Percentiles rank a stretch among this genome's conserved stretches.
Evolutionary conservation across 768 basidiomycete genomes (phyloP).

Genomic region (Inosperma sp.): DNA sequence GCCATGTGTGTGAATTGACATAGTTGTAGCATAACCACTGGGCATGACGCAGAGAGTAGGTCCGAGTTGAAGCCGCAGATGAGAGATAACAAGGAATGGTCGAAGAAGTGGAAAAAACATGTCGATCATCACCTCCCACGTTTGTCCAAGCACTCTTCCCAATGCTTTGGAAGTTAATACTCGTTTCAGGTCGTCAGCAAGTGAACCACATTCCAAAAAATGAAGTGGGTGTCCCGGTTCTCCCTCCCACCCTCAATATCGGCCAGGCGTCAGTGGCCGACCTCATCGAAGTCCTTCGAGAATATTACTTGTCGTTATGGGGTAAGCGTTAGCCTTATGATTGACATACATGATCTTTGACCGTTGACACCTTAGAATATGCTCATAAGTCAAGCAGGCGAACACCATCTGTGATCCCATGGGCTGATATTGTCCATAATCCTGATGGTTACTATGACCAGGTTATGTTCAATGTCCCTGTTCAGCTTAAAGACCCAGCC

Average conservation of each 20-base stretch:
- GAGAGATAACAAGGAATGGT: background rate
- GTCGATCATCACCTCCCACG: background rate
- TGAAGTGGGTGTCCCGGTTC: background rate
- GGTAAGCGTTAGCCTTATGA: too few species aligned
- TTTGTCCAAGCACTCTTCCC: background rate
- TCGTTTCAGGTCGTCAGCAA: background rate
- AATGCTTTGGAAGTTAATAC: background rate
- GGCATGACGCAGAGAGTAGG: background rate
- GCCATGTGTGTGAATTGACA: background rate
- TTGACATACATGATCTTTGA: too few species aligned
- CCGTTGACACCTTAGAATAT: too few species aligned
- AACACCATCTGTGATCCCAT: too few species aligned
- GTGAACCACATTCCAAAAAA: background rate
- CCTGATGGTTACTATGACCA: background rate
- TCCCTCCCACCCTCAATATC: background rate
- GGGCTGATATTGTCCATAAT: background rate
- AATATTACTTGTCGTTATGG: too few species aligned
- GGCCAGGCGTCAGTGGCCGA: too few species aligned
- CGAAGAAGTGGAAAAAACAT: background rate
- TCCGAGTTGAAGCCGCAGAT: background rate
- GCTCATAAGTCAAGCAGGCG: too few species aligned
- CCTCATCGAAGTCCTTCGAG: too few species aligned
- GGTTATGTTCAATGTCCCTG: background rate
- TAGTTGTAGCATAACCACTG: conserved; percentile 2
- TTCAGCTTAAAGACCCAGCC: background rate